Conservation (phyloP, 805 yeast genomes). For the Pichia occidentalis region DNA sequence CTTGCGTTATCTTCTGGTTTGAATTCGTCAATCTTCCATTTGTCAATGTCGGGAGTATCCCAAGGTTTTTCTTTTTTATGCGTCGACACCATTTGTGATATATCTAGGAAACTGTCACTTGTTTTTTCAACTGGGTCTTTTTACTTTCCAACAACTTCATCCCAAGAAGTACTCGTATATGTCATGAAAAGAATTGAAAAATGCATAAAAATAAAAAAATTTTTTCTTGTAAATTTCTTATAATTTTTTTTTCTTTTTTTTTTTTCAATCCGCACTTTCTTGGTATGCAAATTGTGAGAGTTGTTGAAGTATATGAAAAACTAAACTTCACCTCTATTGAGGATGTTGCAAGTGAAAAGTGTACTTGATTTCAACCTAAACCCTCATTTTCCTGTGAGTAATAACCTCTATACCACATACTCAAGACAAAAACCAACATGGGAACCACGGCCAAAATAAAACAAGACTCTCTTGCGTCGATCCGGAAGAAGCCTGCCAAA, state of each 20-base stretch:
- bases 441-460: background rate
- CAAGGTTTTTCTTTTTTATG: constrained; percentile 95
- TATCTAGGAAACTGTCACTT: background rate
- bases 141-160: background rate
- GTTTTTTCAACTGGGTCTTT: background rate
- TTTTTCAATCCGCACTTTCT: too few relatives aligned
- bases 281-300: too few relatives aligned
- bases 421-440: background rate
- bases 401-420: too few relatives aligned
- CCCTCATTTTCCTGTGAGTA: too few relatives aligned
- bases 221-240: too few relatives aligned
- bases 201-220: background rate
- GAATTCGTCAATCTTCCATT: constrained; percentile 87
- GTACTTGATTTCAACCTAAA: too few relatives aligned
- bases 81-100: constrained; percentile 68
- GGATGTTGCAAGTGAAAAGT: too few relatives aligned
- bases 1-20: constrained; percentile 82
- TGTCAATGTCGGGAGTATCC: constrained; percentile 93
- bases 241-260: too few relatives aligned
- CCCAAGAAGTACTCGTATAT: too few relatives aligned
- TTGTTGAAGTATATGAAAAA: too few relatives aligned
- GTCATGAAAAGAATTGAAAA: too few relatives aligned
- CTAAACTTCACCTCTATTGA: too few relatives aligned
- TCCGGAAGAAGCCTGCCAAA: constrained; percentile 5
- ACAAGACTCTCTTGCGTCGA: background rate